Evolutionary conservation across 257 asterid species (phyloP).

Genomic region (Pogostemon cablin): DNA sequence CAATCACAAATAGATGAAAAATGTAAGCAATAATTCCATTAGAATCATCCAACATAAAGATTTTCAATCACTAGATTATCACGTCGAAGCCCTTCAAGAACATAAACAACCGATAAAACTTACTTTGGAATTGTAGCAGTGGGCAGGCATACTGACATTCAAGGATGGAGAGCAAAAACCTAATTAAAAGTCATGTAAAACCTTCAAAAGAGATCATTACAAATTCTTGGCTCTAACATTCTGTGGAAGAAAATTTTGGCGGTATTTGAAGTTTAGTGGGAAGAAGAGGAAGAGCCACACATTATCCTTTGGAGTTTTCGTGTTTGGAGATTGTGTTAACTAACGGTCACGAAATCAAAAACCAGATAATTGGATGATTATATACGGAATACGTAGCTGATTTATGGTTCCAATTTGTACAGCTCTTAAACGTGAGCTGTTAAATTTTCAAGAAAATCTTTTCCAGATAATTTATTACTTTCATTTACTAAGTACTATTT

Average conservation of each 20-base stretch:
- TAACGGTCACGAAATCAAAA: slow-evolving; percentile 31
- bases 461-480: too few species aligned
- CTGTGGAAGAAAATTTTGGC: slow-evolving; percentile 1
- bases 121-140: slow-evolving; percentile 45
- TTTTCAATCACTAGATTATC: not conserved
- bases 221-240: not conserved
- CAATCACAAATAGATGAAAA: not conserved
- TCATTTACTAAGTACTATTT: too few species aligned
- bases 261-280: slow-evolving; percentile 9
- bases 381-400: slow-evolving; percentile 37
- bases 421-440: not conserved
- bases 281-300: slow-evolving; percentile 53
- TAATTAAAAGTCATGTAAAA: slow-evolving; percentile 22
- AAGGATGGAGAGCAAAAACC: slow-evolving; percentile 20
- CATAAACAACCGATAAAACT: slow-evolving; percentile 10
- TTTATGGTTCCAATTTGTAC: slow-evolving; percentile 27
- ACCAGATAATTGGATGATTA: slow-evolving; percentile 26
- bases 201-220: slow-evolving; percentile 27
- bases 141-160: slow-evolving; percentile 50
- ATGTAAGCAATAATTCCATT: too few species aligned
- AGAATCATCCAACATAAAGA: not conserved
- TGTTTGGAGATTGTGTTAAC: not conserved
- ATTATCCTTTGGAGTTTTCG: slow-evolving; percentile 35
- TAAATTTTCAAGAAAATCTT: not conserved
- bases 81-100: not conserved